These are phyloP conservation scores for Suillus decipiens DNA, from an alignment of 768 basidiomycete genomes.

Conservation along the genomic window DNA sequence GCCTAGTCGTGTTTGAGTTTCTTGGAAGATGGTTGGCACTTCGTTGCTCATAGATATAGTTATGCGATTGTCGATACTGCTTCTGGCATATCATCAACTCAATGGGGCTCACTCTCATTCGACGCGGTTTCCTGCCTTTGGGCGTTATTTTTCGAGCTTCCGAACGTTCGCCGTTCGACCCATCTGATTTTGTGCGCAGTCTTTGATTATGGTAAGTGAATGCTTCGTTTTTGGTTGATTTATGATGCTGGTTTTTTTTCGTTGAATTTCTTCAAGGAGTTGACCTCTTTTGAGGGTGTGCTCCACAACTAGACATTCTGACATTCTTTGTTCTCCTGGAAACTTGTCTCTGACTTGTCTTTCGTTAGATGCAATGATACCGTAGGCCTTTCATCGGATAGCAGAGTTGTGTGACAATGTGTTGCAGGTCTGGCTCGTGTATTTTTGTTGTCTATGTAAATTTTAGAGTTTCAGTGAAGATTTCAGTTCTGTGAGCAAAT, in stretches of 20 bases:
- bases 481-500: background rate
- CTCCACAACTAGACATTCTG: slow-evolving; percentile 74
- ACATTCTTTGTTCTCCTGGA: slow-evolving; percentile 5
- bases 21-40: slow-evolving; percentile 39
- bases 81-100: slow-evolving; percentile 57
- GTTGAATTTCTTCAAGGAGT: slow-evolving; percentile 95
- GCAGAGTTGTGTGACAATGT: background rate
- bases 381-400: background rate
- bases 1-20: slow-evolving; percentile 54
- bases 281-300: slow-evolving; percentile 66
- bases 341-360: slow-evolving; percentile 13
- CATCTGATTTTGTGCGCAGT: slow-evolving; percentile 18
- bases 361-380: slow-evolving; percentile 1
- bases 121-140: slow-evolving; percentile 40
- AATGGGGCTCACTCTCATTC: slow-evolving; percentile 92
- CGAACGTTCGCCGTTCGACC: slow-evolving; percentile 54
- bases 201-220: slow-evolving; percentile 25
- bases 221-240: slow-evolving; percentile 21
- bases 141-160: slow-evolving; percentile 49
- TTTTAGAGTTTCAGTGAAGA: background rate
- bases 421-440: background rate
- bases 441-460: background rate
- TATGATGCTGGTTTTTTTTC: slow-evolving; percentile 56
- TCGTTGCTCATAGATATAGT: slow-evolving; percentile 87
- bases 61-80: slow-evolving; percentile 72